phyloP scores from a whole-genome alignment of 192 early-diverging fungal species.

The Gigaspora rosea region DNA sequence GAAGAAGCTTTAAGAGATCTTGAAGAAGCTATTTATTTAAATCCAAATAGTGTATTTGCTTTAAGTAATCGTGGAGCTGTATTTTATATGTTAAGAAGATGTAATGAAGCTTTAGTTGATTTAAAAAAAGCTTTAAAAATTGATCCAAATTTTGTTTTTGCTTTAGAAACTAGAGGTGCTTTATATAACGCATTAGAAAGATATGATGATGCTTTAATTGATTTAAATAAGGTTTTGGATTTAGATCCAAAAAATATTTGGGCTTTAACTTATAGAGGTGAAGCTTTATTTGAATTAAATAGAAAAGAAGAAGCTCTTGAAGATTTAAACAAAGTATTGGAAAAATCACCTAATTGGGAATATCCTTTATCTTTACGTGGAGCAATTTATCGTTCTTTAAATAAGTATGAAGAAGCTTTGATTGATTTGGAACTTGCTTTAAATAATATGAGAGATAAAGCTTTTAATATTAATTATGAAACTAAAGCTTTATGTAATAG shows the following conservation, averaged over 20 bases:
- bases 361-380: slow-evolving; percentile 26
- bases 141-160: slow-evolving; percentile 8
- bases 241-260: slow-evolving; percentile 12
- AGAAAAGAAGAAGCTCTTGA: slow-evolving; percentile 1
- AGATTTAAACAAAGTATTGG: slow-evolving; percentile 24
- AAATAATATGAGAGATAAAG: background rate
- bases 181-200: background rate
- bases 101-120: slow-evolving; percentile 15
- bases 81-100: slow-evolving; percentile 15
- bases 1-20: slow-evolving; percentile 27
- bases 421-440: slow-evolving; percentile 17
- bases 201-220: background rate
- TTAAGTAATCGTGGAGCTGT: slow-evolving; percentile 13
- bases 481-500: slow-evolving; percentile 17
- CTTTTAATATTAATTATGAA: slow-evolving; percentile 10
- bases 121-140: slow-evolving; percentile 8
- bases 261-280: slow-evolving; percentile 8
- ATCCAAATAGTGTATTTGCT: slow-evolving; percentile 27
- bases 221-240: slow-evolving; percentile 11
- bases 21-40: slow-evolving; percentile 5
- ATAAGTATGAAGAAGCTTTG: background rate
- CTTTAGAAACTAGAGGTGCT: slow-evolving; percentile 13
- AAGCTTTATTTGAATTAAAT: slow-evolving; percentile 2
- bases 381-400: background rate
- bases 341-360: background rate